phyloP scores from a whole-genome alignment of 169 alveolate genomes.

The Eimeria falciformis region DNA sequence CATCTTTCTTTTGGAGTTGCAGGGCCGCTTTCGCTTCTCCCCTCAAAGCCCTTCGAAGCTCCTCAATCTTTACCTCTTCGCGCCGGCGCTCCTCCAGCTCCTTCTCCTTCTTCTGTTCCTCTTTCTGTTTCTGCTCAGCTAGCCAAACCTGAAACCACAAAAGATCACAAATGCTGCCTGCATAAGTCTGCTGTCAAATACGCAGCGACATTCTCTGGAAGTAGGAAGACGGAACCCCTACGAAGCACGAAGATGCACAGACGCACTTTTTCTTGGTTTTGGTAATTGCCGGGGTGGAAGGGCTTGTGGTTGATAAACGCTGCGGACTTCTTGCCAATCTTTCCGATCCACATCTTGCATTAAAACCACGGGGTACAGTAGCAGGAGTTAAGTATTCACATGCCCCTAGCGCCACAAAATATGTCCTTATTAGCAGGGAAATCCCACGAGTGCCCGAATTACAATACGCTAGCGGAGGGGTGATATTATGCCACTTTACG shows the following conservation, averaged over 20 bases:
- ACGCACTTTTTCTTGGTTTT: conserved; percentile 93
- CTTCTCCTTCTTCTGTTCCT: conserved; percentile 91
- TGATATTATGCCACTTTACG: no score
- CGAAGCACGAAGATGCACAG: neutral
- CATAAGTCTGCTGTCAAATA: no score
- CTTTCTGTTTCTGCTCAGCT: conserved; percentile 96
- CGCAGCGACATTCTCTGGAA: neutral
- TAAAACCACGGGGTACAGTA: no score
- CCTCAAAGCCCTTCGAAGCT: conserved; percentile 89
- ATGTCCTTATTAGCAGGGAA: no score
- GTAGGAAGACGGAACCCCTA: neutral
- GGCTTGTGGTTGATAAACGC: conserved; percentile 94
- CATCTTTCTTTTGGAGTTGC: conserved; percentile 58
- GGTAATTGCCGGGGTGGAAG: conserved; percentile 95
- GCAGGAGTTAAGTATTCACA: no score
- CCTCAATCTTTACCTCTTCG: conserved; percentile 95
- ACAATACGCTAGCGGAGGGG: no score
- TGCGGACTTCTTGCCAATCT: conserved; percentile 93
- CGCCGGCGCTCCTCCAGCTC: conserved; percentile 95
- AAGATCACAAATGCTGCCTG: neutral
- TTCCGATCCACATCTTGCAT: conserved; percentile 92
- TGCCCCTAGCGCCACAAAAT: no score
- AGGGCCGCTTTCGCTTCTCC: conserved; percentile 44
- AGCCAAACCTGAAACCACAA: conserved; percentile 87
- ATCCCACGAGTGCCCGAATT: no score